A percentile compares a stretch with the other conserved stretches of the same genome.
Conservation (phyloP, 768 basidiomycete genomes). For the Nidularia sp. region DNA sequence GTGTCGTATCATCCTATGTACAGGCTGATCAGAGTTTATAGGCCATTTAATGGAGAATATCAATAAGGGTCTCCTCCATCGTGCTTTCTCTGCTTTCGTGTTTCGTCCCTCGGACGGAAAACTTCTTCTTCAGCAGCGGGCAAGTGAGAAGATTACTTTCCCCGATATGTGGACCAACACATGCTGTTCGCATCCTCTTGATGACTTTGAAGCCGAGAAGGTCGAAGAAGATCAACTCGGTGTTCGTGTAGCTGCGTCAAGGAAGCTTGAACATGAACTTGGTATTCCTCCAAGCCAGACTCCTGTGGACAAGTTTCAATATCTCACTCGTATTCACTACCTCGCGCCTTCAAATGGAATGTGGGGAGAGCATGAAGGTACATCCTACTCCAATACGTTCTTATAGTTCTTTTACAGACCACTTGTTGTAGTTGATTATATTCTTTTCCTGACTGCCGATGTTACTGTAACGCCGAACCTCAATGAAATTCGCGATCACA, state of each 20-base stretch:
- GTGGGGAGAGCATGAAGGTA: slow-evolving; percentile 99
- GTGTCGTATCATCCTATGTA: not conserved
- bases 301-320: slow-evolving; percentile 83
- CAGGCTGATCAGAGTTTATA: slow-evolving; percentile 20
- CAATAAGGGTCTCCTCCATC: slow-evolving; percentile 87
- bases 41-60: slow-evolving; percentile 99
- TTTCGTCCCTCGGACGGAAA: slow-evolving; percentile 94
- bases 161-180: slow-evolving; percentile 99
- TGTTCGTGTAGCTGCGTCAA: slow-evolving; percentile 84
- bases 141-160: slow-evolving; percentile 99
- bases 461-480: slow-evolving; percentile 77
- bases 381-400: slow-evolving; percentile 6
- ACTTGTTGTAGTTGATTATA: slow-evolving; percentile 80
- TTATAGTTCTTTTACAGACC: not conserved
- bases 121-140: slow-evolving; percentile 90
- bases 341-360: slow-evolving; percentile 87
- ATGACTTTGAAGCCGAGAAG: slow-evolving; percentile 86
- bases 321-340: slow-evolving; percentile 95
- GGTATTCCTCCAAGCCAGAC: slow-evolving; percentile 83
- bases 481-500: slow-evolving; percentile 90
- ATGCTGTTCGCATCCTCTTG: slow-evolving; percentile 95
- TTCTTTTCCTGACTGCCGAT: slow-evolving; percentile 88
- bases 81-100: slow-evolving; percentile 96
- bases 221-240: slow-evolving; percentile 74
- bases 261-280: slow-evolving; percentile 95